Base-by-base conservation (phyloP, 2,329 filamentous ascomycete genomes). In the Talaromyces piceae region DNA sequence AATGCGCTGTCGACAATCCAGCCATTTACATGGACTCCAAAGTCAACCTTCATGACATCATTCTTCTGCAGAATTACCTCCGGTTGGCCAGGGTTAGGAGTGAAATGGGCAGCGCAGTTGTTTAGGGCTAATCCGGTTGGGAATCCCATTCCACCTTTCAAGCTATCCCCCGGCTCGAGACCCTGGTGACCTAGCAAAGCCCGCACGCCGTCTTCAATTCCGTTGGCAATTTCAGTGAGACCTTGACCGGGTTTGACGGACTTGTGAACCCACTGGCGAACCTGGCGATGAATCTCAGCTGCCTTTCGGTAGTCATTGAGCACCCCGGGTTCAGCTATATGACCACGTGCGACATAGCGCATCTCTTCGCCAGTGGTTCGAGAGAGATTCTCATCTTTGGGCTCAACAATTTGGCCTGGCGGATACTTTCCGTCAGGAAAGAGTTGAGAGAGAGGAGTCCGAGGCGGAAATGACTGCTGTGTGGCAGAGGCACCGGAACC, bases 41-140 rank as follows among this genome's bases (percentile, higher is more conserved):
- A 87, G 62, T 91, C 87, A 6, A 91, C 83, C 68, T 88, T 91
- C 78, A 91, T 79, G 30, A 94, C 87, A 64, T 94, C 87, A 55
- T 81, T 78, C 55, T 84, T 67, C 63, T 86, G 75, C 53, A 93
- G 73, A 28, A 90, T 70, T 60, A 86, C 79, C 66, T 89, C 88
- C 67, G 82, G 84, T 62, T 78, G 71, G 2, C 78, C 76, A 1
- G 78, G 73, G 57, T 80, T 81, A 5, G 78, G 78, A 1, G 77
- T 80, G 59, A 71, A 81, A 62, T 81, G 78, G 5, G 78, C 78
- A 12, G 73, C 77, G 39, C 71, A 67, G 56, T 80, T 71, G 56
- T 81, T 80, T 49, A 81, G 58, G 52, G 70, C 75, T 22, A 81
- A 58, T 0, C 78, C 78, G 3, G 77, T 80, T 0, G 78, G 78